These are phyloP conservation scores for Cryptococcus maquisensis DNA, from an alignment of 1,284 basidiomycete species.

Conservation along the genomic window DNA sequence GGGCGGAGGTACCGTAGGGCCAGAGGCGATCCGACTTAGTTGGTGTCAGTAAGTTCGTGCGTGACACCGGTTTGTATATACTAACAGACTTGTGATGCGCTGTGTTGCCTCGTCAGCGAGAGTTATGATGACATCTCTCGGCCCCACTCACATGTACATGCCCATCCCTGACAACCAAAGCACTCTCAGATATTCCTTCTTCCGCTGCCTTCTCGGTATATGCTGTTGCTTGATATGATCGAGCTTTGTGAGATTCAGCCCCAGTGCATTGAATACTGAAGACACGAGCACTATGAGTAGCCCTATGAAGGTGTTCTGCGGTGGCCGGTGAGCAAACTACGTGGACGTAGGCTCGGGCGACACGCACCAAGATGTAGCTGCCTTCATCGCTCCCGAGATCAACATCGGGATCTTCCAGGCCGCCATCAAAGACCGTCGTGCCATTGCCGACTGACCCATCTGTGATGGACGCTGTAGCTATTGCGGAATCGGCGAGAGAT, in stretches of 20 bases:
- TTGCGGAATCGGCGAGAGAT: not conserved
- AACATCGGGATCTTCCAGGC: constrained; percentile 6
- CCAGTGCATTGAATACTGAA: constrained; percentile 46
- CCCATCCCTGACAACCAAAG: constrained; percentile 49
- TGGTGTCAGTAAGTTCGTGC: not conserved
- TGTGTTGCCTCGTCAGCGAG: constrained; percentile 16
- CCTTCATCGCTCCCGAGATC: constrained; percentile 16
- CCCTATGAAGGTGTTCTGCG: constrained; percentile 48
- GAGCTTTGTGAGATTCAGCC: constrained; percentile 49
- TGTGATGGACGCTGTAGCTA: not conserved
- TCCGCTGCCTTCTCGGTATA: constrained; percentile 39
- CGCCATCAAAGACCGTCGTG: constrained; percentile 3
- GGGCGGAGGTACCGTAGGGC: constrained; percentile 47
- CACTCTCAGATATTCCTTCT: constrained; percentile 43
- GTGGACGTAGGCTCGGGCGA: not conserved
- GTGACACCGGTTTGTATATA: not conserved
- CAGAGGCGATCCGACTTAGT: constrained; percentile 45
- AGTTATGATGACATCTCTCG: not conserved
- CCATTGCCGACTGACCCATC: not conserved
- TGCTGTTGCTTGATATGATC: constrained; percentile 44
- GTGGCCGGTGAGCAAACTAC: not conserved
- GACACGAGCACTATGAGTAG: constrained; percentile 45
- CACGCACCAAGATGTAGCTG: constrained; percentile 23
- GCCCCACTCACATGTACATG: constrained; percentile 45
- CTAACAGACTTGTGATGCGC: constrained; percentile 47